Evolutionary conservation across 176 grass and related monocot species (phyloP).

Genomic region (Sorghum bicolor): DNA sequence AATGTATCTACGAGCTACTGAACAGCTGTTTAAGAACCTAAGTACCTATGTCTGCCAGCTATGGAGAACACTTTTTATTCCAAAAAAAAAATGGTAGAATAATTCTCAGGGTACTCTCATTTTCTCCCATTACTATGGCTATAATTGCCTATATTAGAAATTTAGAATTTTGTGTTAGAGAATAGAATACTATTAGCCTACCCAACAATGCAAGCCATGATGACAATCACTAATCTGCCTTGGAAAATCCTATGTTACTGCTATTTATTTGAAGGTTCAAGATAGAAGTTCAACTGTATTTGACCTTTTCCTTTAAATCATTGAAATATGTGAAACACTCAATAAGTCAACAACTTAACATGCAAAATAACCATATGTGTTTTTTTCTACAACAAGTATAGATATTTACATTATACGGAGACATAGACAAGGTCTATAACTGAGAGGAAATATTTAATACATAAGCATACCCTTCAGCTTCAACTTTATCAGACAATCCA

Average conservation of each 20-base stretch:
- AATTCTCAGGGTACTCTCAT: neutral
- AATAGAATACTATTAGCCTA: neutral
- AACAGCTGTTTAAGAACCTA: slow-evolving; percentile 7
- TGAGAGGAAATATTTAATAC: slow-evolving; percentile 35
- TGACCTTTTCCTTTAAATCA: neutral
- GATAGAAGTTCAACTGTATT: neutral
- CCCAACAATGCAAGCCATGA: neutral
- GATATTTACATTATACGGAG: neutral
- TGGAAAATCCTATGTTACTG: neutral
- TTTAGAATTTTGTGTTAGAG: neutral
- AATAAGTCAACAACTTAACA: slow-evolving; percentile 10
- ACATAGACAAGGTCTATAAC: slow-evolving; percentile 14
- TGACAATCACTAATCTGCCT: neutral
- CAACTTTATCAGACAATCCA: slow-evolving; percentile 82
- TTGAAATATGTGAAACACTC: slow-evolving; percentile 9
- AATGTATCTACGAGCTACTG: slow-evolving; percentile 3
- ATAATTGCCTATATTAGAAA: neutral
- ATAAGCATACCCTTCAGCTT: slow-evolving; percentile 86
- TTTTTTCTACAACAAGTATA: neutral
- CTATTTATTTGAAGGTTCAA: slow-evolving; percentile 3
- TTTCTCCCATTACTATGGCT: neutral
- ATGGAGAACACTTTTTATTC: neutral
- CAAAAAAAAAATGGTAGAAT: slow-evolving; percentile 5
- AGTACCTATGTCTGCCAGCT: neutral
- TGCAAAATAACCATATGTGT: neutral